These are phyloP conservation scores for Ceratocystis destructans DNA, from an alignment of 2,329 filamentous ascomycete species.

Conservation along the genomic window DNA sequence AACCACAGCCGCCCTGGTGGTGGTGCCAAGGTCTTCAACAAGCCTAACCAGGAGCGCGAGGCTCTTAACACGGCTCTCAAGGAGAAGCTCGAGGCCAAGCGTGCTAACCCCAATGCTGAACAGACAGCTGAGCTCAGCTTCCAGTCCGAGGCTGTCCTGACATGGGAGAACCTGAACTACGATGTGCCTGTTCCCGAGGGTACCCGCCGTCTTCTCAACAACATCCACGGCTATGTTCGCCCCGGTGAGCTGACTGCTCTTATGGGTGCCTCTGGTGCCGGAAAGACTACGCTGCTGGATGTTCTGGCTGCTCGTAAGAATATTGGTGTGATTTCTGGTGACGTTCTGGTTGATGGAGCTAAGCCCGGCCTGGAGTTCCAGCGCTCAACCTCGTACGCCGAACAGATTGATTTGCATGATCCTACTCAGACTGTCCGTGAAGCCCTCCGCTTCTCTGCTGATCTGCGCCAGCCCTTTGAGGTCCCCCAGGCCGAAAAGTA, in stretches of 20 bases:
- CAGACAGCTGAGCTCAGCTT: conserved; percentile 40
- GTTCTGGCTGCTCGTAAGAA: conserved; percentile 52
- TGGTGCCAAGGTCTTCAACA: conserved; percentile 67
- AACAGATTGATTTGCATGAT: conserved; percentile 50
- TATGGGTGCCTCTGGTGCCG: conserved; percentile 74
- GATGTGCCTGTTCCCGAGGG: conserved; percentile 48
- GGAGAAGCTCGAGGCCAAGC: conserved; percentile 44
- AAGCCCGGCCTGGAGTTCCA: conserved; percentile 48
- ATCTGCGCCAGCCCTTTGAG: conserved; percentile 43
- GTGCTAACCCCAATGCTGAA: conserved; percentile 29
- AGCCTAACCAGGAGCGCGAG: conserved; percentile 53
- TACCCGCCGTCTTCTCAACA: conserved; percentile 41
- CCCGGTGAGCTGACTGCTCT: conserved; percentile 65
- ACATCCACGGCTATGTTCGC: conserved; percentile 54
- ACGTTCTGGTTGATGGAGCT: conserved; percentile 42
- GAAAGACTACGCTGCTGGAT: conserved; percentile 75
- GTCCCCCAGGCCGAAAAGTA: conserved; percentile 43
- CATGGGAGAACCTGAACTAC: conserved; percentile 78
- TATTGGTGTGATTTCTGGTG: conserved; percentile 44
- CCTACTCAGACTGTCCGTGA: conserved; percentile 49
- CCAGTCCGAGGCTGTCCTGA: conserved; percentile 54
- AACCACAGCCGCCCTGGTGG: conserved; percentile 61
- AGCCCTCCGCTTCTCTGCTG: conserved; percentile 48
- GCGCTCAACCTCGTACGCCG: conserved; percentile 47
- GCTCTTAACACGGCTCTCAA: conserved; percentile 49